Base-by-base conservation (phyloP, 768 basidiomycete genomes). In the Phanerochaete carnosa region DNA sequence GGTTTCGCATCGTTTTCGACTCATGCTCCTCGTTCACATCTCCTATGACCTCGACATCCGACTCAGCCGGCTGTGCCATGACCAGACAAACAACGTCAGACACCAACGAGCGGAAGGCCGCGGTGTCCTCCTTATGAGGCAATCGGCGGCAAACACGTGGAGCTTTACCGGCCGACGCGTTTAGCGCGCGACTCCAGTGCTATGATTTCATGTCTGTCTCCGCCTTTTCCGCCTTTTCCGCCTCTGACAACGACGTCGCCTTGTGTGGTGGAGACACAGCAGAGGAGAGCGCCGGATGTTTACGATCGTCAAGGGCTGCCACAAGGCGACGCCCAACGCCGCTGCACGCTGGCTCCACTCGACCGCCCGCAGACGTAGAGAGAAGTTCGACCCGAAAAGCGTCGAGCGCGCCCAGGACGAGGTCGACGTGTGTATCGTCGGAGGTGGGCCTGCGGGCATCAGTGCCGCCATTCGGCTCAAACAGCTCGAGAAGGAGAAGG, bases 351-450 rank as follows among this genome's bases (percentile, higher is more conserved):
- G 37, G 1, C 53, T 77, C 19, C 75, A 73, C 50, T 57, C 68
- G 13, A 70, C 74, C 12, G 26, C 68, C 0, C 50, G 56, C 22
- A 59, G 70, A n/a, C 53, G 64, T 49, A 63, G 79, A 59, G 77
- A 77, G 33, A 63, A 59, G 6, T 80, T 83, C 71, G 81, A 90
- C 68, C 83, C 87, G 0, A 73, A 74, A 16, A 74, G 72, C n/a
- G 79, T 94, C 19, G 92, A 97, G 64, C 84, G 95, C 13, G 85
- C 86, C n/a, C 83, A 87, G 45, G 97, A 98, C 68, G 85, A 94
- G 46, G 95, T 95, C 35, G 96, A 99, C 68, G 95, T 98, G 35
- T 96, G 94, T 73, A 98, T 99, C 69, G 95, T 97, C 58, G 96
- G 96, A 11, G 95, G 83, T 2, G 97, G 95, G 2, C 97, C 97